phyloP scores from a whole-genome alignment of 2,329 filamentous ascomycete genomes.

The Arachnopeziza araneosa region DNA sequence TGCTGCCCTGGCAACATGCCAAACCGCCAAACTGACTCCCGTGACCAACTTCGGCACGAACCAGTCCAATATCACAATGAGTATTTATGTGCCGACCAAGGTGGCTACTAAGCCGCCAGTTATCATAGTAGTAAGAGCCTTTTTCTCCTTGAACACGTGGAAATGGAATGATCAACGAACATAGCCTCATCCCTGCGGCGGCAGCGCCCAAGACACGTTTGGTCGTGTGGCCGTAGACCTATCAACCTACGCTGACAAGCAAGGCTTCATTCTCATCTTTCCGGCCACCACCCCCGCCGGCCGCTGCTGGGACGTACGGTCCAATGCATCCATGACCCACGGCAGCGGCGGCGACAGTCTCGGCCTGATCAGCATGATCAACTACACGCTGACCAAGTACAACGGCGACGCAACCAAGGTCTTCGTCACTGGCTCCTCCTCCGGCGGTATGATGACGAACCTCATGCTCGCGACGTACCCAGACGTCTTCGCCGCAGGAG shows the following conservation, averaged over 20 bases:
- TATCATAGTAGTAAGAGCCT: slow-evolving; percentile 6
- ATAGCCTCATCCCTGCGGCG: slow-evolving; percentile 22
- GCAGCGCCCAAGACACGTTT: slow-evolving; percentile 34
- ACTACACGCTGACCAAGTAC: slow-evolving; percentile 45
- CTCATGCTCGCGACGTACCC: slow-evolving; percentile 41
- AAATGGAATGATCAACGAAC: not conserved
- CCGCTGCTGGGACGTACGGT: slow-evolving; percentile 53
- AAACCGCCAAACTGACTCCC: slow-evolving; percentile 9
- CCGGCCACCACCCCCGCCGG: slow-evolving; percentile 44
- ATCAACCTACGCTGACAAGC: slow-evolving; percentile 42
- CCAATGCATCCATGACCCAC: slow-evolving; percentile 43
- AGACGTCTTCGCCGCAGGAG: slow-evolving; percentile 39
- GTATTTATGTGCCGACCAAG: slow-evolving; percentile 8
- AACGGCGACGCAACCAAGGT: slow-evolving; percentile 43
- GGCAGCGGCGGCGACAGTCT: slow-evolving; percentile 50
- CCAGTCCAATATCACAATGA: slow-evolving; percentile 7
- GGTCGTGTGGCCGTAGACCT: slow-evolving; percentile 39
- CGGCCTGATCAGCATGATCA: slow-evolving; percentile 51
- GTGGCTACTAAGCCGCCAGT: slow-evolving; percentile 5
- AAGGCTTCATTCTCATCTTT: slow-evolving; percentile 55
- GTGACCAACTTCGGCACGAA: slow-evolving; percentile 9
- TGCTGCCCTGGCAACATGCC: slow-evolving; percentile 4
- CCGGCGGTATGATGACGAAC: slow-evolving; percentile 44
- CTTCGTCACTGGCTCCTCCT: slow-evolving; percentile 45
- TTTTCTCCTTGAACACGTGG: not conserved